phyloP scores from a whole-genome alignment of 805 yeast species.

The Yamadazyma phyllophila region DNA sequence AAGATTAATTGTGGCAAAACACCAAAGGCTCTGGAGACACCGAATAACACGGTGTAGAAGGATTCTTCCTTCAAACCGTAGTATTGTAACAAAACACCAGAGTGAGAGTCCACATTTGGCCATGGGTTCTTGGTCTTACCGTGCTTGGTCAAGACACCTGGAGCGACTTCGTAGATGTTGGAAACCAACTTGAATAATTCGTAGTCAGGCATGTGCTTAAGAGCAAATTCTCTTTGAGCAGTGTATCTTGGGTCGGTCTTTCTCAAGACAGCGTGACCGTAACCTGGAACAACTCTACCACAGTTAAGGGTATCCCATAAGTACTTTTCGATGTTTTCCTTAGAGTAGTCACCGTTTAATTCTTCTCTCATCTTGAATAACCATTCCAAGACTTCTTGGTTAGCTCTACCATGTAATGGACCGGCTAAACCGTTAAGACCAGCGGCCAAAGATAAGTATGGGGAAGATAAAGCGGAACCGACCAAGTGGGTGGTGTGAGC shows the following conservation, averaged over 20 bases:
- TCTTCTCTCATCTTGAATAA: constrained; percentile 61
- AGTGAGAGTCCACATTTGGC: constrained; percentile 81
- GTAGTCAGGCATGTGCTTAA: constrained; percentile 59
- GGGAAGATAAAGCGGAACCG: constrained; percentile 77
- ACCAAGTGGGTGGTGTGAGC: constrained; percentile 82
- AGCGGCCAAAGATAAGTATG: constrained; percentile 71
- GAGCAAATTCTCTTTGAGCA: constrained; percentile 70
- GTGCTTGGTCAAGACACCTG: constrained; percentile 69
- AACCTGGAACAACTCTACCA: constrained; percentile 82
- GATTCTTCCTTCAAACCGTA: constrained; percentile 72
- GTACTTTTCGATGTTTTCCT: constrained; percentile 58
- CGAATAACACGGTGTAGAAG: constrained; percentile 79
- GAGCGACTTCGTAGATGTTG: constrained; percentile 66
- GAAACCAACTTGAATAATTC: constrained; percentile 65
- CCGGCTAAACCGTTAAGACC: constrained; percentile 85
- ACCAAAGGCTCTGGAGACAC: constrained; percentile 79
- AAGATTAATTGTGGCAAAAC: constrained; percentile 75
- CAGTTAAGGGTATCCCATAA: constrained; percentile 70
- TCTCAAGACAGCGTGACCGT: constrained; percentile 85
- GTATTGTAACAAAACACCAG: constrained; percentile 77
- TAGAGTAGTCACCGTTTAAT: constrained; percentile 58
- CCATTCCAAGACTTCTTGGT: constrained; percentile 80
- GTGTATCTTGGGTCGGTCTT: constrained; percentile 79
- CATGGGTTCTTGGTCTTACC: constrained; percentile 85
- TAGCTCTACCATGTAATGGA: constrained; percentile 82